Evolutionary conservation across 495 filamentous ascomycete genomes (phyloP).

Genomic region (Cudoniella acicularis): DNA sequence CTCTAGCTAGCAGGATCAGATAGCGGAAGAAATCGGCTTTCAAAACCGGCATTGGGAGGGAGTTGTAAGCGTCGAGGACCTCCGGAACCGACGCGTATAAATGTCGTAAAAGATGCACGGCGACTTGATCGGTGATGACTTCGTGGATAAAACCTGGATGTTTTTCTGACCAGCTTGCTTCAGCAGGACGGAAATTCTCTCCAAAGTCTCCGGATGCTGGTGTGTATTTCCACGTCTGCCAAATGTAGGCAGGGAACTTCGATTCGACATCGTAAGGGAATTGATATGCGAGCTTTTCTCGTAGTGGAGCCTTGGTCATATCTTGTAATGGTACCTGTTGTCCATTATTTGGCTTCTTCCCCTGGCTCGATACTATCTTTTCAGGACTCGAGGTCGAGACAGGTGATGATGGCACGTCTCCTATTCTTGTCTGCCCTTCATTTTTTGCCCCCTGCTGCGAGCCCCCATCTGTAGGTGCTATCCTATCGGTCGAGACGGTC

Average conservation of each 20-base stretch:
- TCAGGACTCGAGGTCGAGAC: conserved; percentile 8
- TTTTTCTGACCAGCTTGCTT: conserved; percentile 87
- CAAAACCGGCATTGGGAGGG: conserved; percentile 80
- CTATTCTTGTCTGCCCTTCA: no score
- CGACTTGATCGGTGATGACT: conserved; percentile 88
- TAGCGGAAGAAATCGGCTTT: conserved; percentile 99
- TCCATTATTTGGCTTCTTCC: not conserved
- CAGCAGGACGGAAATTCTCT: conserved; percentile 68
- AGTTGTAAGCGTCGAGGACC: conserved; percentile 85
- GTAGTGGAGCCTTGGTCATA: conserved; percentile 59
- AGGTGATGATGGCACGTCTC: conserved; percentile 4
- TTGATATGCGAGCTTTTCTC: conserved; percentile 84
- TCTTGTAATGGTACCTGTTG: conserved; percentile 41
- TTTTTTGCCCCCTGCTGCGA: not conserved
- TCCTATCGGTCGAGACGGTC: conserved; percentile 35
- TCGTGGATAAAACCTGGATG: conserved; percentile 94
- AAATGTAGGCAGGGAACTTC: conserved; percentile 96
- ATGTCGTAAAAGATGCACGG: conserved; percentile 73
- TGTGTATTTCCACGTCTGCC: conserved; percentile 97
- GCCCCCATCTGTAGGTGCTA: conserved; percentile 24
- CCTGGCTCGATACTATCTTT: not conserved
- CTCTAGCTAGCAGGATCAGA: conserved; percentile 86
- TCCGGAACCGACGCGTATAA: conserved; percentile 87
- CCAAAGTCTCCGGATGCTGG: conserved; percentile 76
- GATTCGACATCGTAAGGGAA: conserved; percentile 85